Conservation (phyloP, 192 early-diverging fungal genomes). For the Cladochytrium replicatum region DNA sequence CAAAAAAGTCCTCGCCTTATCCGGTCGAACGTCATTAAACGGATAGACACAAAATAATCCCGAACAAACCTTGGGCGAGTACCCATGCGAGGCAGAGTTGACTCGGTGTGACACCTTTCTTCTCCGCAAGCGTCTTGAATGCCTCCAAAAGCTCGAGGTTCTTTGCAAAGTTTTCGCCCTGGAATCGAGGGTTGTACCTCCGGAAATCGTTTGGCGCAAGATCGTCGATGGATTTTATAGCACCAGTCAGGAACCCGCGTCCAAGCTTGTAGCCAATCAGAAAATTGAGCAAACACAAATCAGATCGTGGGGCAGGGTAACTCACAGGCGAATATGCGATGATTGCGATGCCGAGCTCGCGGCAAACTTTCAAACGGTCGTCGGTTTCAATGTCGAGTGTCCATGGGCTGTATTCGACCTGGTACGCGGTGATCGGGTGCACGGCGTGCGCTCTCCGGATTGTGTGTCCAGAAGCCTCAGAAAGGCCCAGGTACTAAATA, state of each 20-base stretch:
- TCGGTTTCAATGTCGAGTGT: constrained; percentile 52
- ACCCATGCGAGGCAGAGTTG: constrained; percentile 64
- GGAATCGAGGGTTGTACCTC: constrained; percentile 42
- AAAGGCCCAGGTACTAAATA: constrained; percentile 51
- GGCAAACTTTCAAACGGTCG: constrained; percentile 56
- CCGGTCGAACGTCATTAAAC: no score
- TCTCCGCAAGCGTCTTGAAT: constrained; percentile 23
- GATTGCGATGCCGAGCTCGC: constrained; percentile 40
- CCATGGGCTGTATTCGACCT: constrained; percentile 40
- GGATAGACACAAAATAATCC: no score
- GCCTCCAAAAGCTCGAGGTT: constrained; percentile 36
- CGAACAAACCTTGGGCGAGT: constrained; percentile 42
- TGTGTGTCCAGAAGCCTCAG: constrained; percentile 45
- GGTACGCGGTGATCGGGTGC: constrained; percentile 55
- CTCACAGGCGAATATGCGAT: constrained; percentile 61
- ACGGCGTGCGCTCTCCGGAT: constrained; percentile 54
- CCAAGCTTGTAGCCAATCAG: no score
- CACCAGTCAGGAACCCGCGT: constrained; percentile 56
- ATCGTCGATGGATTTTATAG: constrained; percentile 43
- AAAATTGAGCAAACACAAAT: no score
- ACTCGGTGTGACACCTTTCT: constrained; percentile 32
- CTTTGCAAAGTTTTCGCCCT: constrained; percentile 45
- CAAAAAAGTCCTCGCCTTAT: constrained; percentile 22
- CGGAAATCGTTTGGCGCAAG: constrained; percentile 45
- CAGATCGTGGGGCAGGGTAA: constrained; percentile 7